Evolutionary conservation across 805 yeast genomes (phyloP), one percentile per base, ranked within the genome.

Genomic region (Myxozyma lipomycoides): DNA sequence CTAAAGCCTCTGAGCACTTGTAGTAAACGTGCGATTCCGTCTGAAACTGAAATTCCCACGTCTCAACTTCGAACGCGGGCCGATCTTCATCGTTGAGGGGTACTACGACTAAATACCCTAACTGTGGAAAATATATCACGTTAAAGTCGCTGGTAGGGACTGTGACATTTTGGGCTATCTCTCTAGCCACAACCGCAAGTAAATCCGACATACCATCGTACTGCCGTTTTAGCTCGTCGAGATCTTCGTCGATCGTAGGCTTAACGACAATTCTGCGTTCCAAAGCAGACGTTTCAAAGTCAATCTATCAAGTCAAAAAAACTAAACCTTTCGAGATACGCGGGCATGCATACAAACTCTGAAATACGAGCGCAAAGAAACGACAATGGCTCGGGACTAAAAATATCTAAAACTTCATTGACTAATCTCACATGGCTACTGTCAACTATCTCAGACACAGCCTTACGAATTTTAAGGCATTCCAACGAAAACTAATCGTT

Each of bases 101-200:
- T 1, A 68, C 43, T 0, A 71, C 65, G 0, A 72, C 60, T 37
- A 75, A 55, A 45, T 68, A 75, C 0, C 78, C 79, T 21, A 75
- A 52, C 40, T 75, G 78, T 2, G 78, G 78, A 23, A 74, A 70
- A 54, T 74, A 75, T 0, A 71, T 68, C 0, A 70, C 70, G 46
- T 70, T 72, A 1, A 57, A n/a, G 3, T 59, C 59, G 1, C 55
- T 49, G 28, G 21, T 12, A 1, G 49, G 43, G 5, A 47, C n/a
- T 34, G 46, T 48, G 15, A 46, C 48, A 3, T 15, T 28, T 1
- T 37, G 34, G 1, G 61, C 24, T 1, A 65, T 30, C 3, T 55
- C 57, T 2, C 37, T 28, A 0, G 71, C 64, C 5, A 64, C 59
- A 1, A 60, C 50, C 2, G 61, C 51, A 5, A 75, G 54, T 2